Evolutionary conservation across 2,329 filamentous ascomycete genomes (phyloP).

Genomic region (Sporothrix pallida): DNA sequence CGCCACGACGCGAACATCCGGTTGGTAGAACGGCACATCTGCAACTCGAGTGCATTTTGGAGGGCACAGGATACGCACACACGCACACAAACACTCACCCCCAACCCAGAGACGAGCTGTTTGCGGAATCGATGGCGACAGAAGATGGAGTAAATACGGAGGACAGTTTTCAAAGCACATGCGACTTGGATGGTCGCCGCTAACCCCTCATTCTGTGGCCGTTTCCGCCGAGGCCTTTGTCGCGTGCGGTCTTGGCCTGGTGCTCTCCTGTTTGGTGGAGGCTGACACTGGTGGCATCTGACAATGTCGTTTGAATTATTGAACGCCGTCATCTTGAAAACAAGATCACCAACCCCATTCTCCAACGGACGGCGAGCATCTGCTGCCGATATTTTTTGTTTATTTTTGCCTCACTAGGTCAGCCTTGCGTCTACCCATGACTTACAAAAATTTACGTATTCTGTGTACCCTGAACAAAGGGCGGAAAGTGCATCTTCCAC

Average conservation of each 20-base stretch:
- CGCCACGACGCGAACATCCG: neutral
- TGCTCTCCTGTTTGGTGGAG: no score
- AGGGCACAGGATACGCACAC: neutral
- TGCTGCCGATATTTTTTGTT: no score
- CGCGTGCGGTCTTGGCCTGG: conserved; percentile 10
- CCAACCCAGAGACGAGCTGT: neutral
- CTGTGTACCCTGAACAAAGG: neutral
- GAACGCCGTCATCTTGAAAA: neutral
- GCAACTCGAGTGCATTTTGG: no score
- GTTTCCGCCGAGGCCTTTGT: conserved; percentile 5
- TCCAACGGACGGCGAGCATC: neutral
- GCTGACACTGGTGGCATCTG: neutral
- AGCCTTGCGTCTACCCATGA: conserved; percentile 2
- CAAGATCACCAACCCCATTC: neutral
- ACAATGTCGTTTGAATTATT: neutral
- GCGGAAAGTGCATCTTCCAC: conserved; percentile 3
- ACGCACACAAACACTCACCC: neutral
- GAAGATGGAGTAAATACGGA: no score
- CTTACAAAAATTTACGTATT: neutral
- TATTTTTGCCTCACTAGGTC: neutral
- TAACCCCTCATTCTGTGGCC: conserved; percentile 12
- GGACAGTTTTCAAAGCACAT: neutral
- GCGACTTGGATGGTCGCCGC: neutral
- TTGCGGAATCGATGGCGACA: no score
- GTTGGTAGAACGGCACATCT: neutral